Base-by-base conservation (phyloP, 805 yeast species). In the Maudiozyma bulderi region DNA sequence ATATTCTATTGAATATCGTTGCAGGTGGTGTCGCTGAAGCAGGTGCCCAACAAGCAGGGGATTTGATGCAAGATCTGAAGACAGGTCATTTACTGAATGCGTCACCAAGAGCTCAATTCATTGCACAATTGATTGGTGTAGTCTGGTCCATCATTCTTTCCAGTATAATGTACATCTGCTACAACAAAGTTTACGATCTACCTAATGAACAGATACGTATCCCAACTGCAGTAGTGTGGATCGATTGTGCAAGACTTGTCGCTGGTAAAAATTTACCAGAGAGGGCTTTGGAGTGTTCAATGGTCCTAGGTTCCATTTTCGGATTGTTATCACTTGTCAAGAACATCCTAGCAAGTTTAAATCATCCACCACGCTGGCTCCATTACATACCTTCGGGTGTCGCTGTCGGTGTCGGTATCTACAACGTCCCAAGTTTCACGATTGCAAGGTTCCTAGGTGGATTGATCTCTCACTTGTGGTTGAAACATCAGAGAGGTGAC, bases 21-120 rank as follows among this genome's bases (percentile, higher is more conserved):
- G 96, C 97, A 4, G 99, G 99, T 14, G 99, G 96, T 11, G 82
- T 91, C 40, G 95, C 98, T 1, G 99, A 91, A 69, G 97, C 98
- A 0, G 98, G 98, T 8, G 96, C 99, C 2, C 98, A 93, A 69
- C 99, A 91, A 68, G 97, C 98, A 2, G 98, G 99, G 32, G 99
- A 91, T 67, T 73, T 91, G 61, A 86, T 93, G 95, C 99, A 91
- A 70, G 98, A 93, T 68, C 73, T 91, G 57, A 93, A 93, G 64
- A 90, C 99, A 0, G 98, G 98, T 0, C 91, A 86, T 66, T 66
- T 91, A 47, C 60, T 91, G 2, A 95, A 95, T 13, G 97, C 98
- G 0, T 85, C 95, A 0, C 96, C 96, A 14, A 77, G 75, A 52
- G 95, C 95, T 3, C 99, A 93, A 66, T 90, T 93, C 57, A 62